Evolutionary conservation across 2,329 filamentous ascomycete genomes (phyloP), one percentile per base, ranked within the genome.

Genomic region (Xylariaceae sp.): DNA sequence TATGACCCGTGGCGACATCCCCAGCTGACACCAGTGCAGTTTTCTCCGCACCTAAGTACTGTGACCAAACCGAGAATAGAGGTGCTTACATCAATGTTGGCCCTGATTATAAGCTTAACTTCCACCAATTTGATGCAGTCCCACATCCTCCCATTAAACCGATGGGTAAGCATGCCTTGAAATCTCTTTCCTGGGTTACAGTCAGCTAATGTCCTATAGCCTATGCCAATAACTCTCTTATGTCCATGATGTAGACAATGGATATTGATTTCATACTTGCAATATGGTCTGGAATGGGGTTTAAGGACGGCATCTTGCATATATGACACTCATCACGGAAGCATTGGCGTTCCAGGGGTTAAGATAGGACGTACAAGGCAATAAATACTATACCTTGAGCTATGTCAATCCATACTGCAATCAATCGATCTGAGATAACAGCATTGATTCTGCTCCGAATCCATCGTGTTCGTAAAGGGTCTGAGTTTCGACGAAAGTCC

Each of bases 51-150:
- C 93, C 93, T 30, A 95, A 83, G 66, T 98, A 98, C 66, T 98
- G 93, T 67, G 93, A 98, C 63, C 89, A 89, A 56, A 97, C 93
- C 1, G 91, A 95, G 71, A 98, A 98, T 70, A 93, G 90, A 71
- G 93, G 93, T 50, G 93, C 93, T 15, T 98, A 94, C 66, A 98
- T 98, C 78, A 97, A 98, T 67, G 85, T 98, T 51, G 87, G 87
- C 24, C 79, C 87, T 13, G 87, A 95, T 48, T 88, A 94, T 63
- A 94, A 96, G 74, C 83, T 97, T 56, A 73, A 88, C 29, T 98
- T 87, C 69, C 79, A 93, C 64, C 85, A 95, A 62, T 98, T 98
- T 55, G 90, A 97, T 56, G 93, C 93, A 7, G 93, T 98, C 40
- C 90, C 90, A 48, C 93, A 98, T 72, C 93, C 93, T 11, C 79